phyloP scores from a whole-genome alignment of 1,284 basidiomycete species.

The Mycosarcoma mackinlayi region DNA sequence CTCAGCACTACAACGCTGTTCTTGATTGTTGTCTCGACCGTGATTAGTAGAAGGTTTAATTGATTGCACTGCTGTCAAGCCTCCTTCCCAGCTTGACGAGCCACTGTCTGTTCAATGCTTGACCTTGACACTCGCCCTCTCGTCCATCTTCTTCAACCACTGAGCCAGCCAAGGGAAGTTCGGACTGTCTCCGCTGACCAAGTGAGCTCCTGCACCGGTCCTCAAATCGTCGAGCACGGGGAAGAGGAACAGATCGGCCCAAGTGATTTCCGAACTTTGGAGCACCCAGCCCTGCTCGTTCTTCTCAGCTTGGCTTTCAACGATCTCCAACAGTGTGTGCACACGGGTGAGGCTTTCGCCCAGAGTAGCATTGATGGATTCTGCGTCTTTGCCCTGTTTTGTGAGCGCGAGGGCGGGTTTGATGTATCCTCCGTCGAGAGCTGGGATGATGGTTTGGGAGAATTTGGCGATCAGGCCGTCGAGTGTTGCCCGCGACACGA shows the following conservation, averaged over 20 bases:
- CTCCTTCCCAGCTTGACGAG: slow-evolving; percentile 7
- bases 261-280: slow-evolving; percentile 1
- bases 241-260: slow-evolving; percentile 50
- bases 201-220: slow-evolving; percentile 4
- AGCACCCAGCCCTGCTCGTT: slow-evolving; percentile 15
- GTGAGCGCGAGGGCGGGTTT: slow-evolving; percentile 31
- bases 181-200: slow-evolving; percentile 17
- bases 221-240: slow-evolving; percentile 40
- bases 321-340: slow-evolving; percentile 26
- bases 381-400: slow-evolving; percentile 34
- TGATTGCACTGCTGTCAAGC: not conserved
- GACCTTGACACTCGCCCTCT: slow-evolving; percentile 15
- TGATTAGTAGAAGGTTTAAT: not conserved
- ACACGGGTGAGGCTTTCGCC: slow-evolving; percentile 11
- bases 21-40: no score
- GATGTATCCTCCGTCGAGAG: slow-evolving; percentile 33
- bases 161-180: slow-evolving; percentile 22
- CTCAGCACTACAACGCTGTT: not conserved
- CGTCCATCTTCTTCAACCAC: slow-evolving; percentile 31
- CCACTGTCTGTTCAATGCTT: slow-evolving; percentile 12
- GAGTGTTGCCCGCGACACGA: slow-evolving; percentile 9
- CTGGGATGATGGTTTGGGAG: slow-evolving; percentile 34
- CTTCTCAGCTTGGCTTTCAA: slow-evolving; percentile 19
- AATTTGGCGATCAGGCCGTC: slow-evolving; percentile 29
- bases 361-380: slow-evolving; percentile 37